Percentiles rank a stretch among this genome's conserved stretches.
Evolutionary conservation across 1,284 basidiomycete genomes (phyloP).

Genomic region (Malassezia psittaci): DNA sequence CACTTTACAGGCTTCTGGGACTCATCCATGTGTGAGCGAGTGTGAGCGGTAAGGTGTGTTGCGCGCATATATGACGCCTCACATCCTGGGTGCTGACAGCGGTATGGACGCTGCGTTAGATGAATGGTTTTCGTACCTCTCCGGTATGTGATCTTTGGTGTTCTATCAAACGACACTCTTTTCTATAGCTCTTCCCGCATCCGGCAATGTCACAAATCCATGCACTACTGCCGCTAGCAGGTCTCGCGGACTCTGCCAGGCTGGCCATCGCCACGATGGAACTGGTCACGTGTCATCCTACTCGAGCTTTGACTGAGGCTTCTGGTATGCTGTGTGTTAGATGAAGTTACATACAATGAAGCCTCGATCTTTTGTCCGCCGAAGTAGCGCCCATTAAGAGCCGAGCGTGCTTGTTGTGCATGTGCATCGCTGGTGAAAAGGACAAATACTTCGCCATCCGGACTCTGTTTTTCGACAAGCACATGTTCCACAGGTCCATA

Average conservation of each 20-base stretch:
- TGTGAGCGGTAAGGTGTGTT: slow-evolving; percentile 14
- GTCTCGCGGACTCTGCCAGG: background rate
- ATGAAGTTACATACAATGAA: slow-evolving; percentile 27
- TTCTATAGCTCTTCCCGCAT: slow-evolving; percentile 14
- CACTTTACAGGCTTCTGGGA: slow-evolving; percentile 3
- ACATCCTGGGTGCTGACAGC: slow-evolving; percentile 8
- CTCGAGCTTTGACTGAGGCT: slow-evolving; percentile 6
- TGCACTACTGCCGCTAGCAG: background rate
- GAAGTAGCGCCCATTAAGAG: slow-evolving; percentile 68
- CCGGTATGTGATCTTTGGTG: slow-evolving; percentile 14
- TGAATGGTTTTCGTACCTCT: slow-evolving; percentile 3
- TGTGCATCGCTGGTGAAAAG: slow-evolving; percentile 71
- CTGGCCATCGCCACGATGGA: background rate
- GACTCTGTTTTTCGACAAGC: slow-evolving; percentile 82
- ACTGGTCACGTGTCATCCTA: background rate
- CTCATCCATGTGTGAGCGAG: slow-evolving; percentile 12
- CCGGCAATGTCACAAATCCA: slow-evolving; percentile 10
- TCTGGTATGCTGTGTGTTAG: slow-evolving; percentile 4
- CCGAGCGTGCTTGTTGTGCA: slow-evolving; percentile 72
- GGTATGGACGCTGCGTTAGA: slow-evolving; percentile 13
- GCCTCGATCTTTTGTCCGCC: slow-evolving; percentile 41
- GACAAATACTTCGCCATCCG: slow-evolving; percentile 80
- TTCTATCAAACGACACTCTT: slow-evolving; percentile 14
- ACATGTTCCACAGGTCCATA: slow-evolving; percentile 78
- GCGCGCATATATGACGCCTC: slow-evolving; percentile 16